Base-by-base conservation (phyloP, 2,329 filamentous ascomycete species). In the Ophiostoma sp. region DNA sequence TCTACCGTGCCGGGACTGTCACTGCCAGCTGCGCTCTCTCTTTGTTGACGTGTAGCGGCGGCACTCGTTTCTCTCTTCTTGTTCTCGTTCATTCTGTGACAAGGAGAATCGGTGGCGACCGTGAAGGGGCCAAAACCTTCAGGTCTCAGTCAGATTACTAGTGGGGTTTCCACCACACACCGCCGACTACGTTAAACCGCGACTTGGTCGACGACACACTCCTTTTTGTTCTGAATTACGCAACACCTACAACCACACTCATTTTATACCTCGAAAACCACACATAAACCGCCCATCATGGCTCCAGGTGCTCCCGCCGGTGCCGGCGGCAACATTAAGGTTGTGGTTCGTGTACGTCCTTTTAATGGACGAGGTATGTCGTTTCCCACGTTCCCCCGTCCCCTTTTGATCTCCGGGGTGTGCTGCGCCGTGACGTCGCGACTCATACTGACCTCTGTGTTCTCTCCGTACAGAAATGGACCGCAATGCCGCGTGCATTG, bases 271-370 rank as follows among this genome's bases (percentile, higher is more conserved):
- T 12, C 25, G 19, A 39, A 31, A 68, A 9, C 17, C 63, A 33
- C 42, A 36, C 45, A 45, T 31, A 39, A 59, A 28, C 22, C 66
- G 55, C 68, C 75, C 79, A 82, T 74, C 80, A 93, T 93, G 91
- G 87, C 89, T 80, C 86, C 88, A 78, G 87, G 76, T 76, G 77
- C 75, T 63, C 70, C 74, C 64, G 76, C 78, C 75, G 75, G 85
- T 75, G 85, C 88, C 78, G 93, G 93, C 80, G 94, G 96, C 81
- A 99, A 99, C 82, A 99, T 99, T 83, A 99, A 99, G 91, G 96
- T 99, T 85, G 96, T 99, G 87, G 96, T 99, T 86, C 91, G 96
- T 85, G 91, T 93, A 79, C 90, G 96, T 81, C 96, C 96, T 69
- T 99, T 99, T 85, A 99, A 99, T 83, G 91, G 90, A 80, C 91